Conservation (phyloP, 345 rosid species). For the Euclidium syriacum region DNA sequence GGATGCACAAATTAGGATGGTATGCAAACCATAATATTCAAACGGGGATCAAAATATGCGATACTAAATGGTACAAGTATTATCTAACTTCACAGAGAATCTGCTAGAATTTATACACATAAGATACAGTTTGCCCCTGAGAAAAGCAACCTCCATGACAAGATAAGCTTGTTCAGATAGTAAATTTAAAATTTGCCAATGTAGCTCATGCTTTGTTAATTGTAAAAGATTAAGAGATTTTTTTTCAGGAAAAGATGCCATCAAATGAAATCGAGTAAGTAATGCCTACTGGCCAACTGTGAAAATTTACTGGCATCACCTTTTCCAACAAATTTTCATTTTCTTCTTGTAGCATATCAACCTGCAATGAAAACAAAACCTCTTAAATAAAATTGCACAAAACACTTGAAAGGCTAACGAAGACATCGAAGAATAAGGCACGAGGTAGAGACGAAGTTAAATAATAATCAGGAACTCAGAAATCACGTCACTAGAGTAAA, state of each 20-base stretch:
- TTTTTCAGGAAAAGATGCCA: neutral
- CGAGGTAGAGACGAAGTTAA: neutral
- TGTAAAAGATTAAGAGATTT: neutral
- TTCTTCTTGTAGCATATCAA: conserved; percentile 73
- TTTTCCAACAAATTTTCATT: conserved; percentile 54
- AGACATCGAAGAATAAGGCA: neutral
- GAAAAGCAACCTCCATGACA: too few relatives aligned
- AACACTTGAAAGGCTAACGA: neutral
- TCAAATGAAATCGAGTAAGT: neutral
- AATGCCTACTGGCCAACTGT: conserved; percentile 11
- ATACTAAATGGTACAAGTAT: neutral
- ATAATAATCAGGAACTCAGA: neutral
- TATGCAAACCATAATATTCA: conserved; percentile 13
- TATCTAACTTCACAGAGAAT: conserved; percentile 9
- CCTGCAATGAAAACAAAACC: conserved; percentile 42
- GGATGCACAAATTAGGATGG: conserved; percentile 38
- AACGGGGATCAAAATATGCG: neutral
- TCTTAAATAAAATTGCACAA: conserved; percentile 1
- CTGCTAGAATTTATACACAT: neutral
- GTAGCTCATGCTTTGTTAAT: neutral
- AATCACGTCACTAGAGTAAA: conserved; percentile 4
- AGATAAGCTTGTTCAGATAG: neutral
- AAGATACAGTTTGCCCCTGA: neutral
- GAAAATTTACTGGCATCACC: conserved; percentile 40
- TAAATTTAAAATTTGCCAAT: neutral